These are phyloP conservation scores for Hypomontagnella monticulosa DNA, from an alignment of 495 filamentous ascomycete species.

Conservation along the genomic window DNA sequence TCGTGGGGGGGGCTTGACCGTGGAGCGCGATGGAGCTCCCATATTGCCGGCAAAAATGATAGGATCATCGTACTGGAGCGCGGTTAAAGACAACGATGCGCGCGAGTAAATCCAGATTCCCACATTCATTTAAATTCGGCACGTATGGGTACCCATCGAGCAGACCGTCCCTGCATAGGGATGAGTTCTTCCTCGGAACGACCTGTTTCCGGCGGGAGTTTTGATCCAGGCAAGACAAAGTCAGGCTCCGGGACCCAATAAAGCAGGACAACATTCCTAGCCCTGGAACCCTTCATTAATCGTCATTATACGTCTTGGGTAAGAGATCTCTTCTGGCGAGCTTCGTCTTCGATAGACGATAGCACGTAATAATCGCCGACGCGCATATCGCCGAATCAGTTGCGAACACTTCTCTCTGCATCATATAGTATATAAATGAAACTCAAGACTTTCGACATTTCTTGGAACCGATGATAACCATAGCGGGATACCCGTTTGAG, in stretches of 20 bases:
- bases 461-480: slow-evolving; percentile 17
- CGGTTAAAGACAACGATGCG: slow-evolving; percentile 32
- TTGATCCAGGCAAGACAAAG: slow-evolving; percentile 30
- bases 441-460: slow-evolving; percentile 6
- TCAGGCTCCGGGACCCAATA: slow-evolving; percentile 13
- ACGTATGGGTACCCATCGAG: slow-evolving; percentile 11
- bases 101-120: slow-evolving; percentile 15
- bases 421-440: slow-evolving; percentile 10
- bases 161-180: slow-evolving; percentile 28
- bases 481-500: slow-evolving; percentile 12
- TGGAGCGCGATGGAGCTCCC: slow-evolving; percentile 12
- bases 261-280: slow-evolving; percentile 28
- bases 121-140: slow-evolving; percentile 24
- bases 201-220: slow-evolving; percentile 38
- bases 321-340: slow-evolving; percentile 17
- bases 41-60: slow-evolving; percentile 38
- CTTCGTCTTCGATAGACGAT: slow-evolving; percentile 13
- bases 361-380: slow-evolving; percentile 16
- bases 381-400: slow-evolving; percentile 2
- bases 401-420: neutral
- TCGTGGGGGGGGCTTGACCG: slow-evolving; percentile 17
- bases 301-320: neutral
- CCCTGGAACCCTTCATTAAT: no score
- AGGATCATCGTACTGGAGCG: slow-evolving; percentile 19
- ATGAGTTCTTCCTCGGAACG: slow-evolving; percentile 28